Base-by-base conservation (phyloP, 2,329 filamentous ascomycete genomes). In the Fusarium sp. region DNA sequence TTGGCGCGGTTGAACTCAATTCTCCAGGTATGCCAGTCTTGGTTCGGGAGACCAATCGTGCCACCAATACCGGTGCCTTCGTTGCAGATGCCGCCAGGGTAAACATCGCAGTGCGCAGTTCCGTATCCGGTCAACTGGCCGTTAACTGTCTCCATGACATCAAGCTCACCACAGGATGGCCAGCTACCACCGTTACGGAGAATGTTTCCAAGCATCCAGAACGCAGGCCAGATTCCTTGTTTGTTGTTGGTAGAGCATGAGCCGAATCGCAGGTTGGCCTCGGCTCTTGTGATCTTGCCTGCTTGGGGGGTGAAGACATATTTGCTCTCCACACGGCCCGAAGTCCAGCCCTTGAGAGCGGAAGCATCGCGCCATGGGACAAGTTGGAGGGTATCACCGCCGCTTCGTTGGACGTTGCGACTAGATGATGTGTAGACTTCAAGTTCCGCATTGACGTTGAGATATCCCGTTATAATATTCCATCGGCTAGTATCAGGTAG, bases 251-350 rank as follows among this genome's bases (percentile, higher is more conserved):
- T 58, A 4, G 69, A 44, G 24, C 75, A 66, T 3, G 76, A 49
- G 36, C 86, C 87, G 65, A 87, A 86, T 86, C 87, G 86, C 85
- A 88, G 79, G 31, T 76, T 74, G 12, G 83, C 83, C 75, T 88
- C 85, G 49, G 82, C 81, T 28, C 85, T 73, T 17, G 86, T 87
- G 42, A 77, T 63, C 33, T 79, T 79, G n/a, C 84, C 84, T 0
- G 83, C 77, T 6, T 77, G 47, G 0, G 86, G 85, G 0, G 83
- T 85, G 79, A 86, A 87, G 10, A 83, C 81, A 67, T 85, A 84
- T 51, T 79, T 83, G 68, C 82, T 84, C 79, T 88, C 87, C 63
- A 88, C 77, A 20, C 87, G 84, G 4, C 84, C 86, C 1, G 86
- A 88, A 0, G 86, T 88, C 87, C 87, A 88, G 17, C 80, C 76